Evolutionary conservation across 2,329 filamentous ascomycete genomes (phyloP).

Genomic region (Arthrobotrys sphaeroides): DNA sequence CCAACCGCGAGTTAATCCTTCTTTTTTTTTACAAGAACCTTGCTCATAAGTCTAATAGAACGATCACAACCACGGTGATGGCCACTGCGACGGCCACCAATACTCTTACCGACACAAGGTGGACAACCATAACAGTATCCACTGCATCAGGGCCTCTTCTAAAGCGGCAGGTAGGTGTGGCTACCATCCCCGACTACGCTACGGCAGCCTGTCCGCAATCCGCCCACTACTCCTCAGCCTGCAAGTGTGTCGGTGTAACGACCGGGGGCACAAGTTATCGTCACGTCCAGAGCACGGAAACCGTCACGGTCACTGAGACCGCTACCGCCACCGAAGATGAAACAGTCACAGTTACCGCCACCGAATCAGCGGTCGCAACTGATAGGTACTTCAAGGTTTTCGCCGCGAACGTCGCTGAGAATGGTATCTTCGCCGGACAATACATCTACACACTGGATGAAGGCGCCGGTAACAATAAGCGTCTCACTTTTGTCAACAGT

Average conservation of each 20-base stretch:
- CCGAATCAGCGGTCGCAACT: slow-evolving; percentile 8
- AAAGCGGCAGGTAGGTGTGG: slow-evolving; percentile 1
- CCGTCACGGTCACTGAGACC: background rate
- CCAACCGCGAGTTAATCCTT: too few species aligned
- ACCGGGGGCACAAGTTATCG: slow-evolving; percentile 28
- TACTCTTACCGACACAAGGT: background rate
- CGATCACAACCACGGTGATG: background rate
- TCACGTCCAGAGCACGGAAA: background rate
- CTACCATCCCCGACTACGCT: slow-evolving; percentile 8
- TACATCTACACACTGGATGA: slow-evolving; percentile 5
- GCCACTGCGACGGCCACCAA: slow-evolving; percentile 7
- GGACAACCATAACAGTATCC: slow-evolving; percentile 3
- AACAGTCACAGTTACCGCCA: background rate
- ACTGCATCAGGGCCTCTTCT: background rate
- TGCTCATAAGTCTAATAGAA: background rate
- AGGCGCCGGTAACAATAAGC: background rate
- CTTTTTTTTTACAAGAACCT: too few species aligned
- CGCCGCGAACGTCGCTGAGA: background rate
- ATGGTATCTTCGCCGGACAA: background rate
- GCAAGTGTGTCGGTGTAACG: slow-evolving; percentile 17
- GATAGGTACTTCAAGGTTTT: slow-evolving; percentile 1
- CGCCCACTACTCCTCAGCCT: slow-evolving; percentile 17
- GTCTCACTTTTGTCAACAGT: background rate
- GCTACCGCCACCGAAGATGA: background rate
- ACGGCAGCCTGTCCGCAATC: background rate